Conservation (phyloP, 2,329 filamentous ascomycete genomes). For the Aureobasidium sp. region DNA sequence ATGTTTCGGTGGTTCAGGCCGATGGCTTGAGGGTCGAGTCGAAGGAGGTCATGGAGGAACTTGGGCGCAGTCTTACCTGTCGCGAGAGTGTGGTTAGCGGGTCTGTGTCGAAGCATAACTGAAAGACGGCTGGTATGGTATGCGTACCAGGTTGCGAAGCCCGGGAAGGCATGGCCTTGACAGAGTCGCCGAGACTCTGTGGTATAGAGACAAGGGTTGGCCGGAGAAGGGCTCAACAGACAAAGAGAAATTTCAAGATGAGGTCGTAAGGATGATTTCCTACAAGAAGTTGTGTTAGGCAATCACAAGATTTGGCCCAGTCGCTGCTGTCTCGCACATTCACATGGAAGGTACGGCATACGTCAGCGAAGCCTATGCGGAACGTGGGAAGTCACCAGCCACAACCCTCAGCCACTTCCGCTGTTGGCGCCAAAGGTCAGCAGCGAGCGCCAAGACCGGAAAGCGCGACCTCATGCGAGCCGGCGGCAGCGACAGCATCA, state of each 20-base stretch:
- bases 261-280: not conserved
- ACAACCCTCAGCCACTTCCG: not conserved
- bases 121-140: conserved; percentile 18
- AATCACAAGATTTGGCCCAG: conserved; percentile 5
- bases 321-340: not conserved
- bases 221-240: not conserved
- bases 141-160: conserved; percentile 13
- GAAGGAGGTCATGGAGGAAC: conserved; percentile 43
- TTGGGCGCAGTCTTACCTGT: conserved; percentile 43
- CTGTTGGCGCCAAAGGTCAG: not conserved
- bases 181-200: not conserved
- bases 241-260: not conserved
- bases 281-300: not conserved
- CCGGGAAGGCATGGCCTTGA: conserved; percentile 13
- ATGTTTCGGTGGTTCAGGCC: conserved; percentile 29
- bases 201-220: not conserved
- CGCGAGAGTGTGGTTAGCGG: conserved; percentile 24
- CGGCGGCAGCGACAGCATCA: not conserved
- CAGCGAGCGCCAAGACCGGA: not conserved
- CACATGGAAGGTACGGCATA: conserved; percentile 1
- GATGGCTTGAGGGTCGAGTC: conserved; percentile 39
- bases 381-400: not conserved
- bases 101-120: not conserved
- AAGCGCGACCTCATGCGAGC: conserved; percentile 9
- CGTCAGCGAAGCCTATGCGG: not conserved